These are phyloP conservation scores for Stagonosporopsis vannaccii DNA, from an alignment of 2,329 filamentous ascomycete genomes.

Conservation along the genomic window DNA sequence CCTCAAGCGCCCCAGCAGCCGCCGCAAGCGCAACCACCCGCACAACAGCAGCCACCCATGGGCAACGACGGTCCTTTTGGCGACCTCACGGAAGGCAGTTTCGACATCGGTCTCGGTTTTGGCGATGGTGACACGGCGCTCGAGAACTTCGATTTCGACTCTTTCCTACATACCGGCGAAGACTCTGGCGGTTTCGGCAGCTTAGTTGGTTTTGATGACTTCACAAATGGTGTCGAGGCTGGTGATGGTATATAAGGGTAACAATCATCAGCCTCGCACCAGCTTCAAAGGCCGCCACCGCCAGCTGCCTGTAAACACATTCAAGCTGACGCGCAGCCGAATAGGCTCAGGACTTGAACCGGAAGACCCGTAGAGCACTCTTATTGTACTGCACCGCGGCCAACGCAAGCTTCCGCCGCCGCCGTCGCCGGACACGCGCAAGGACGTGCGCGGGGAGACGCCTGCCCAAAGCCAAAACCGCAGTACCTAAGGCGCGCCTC, in stretches of 20 bases:
- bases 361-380: neutral
- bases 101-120: slow-evolving; percentile 52
- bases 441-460: too few species aligned
- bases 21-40: slow-evolving; percentile 42
- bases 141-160: slow-evolving; percentile 72
- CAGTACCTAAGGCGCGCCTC: neutral
- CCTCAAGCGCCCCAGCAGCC: slow-evolving; percentile 31
- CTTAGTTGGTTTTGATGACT: slow-evolving; percentile 43
- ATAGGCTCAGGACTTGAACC: too few species aligned
- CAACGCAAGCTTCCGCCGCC: neutral
- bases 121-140: slow-evolving; percentile 68
- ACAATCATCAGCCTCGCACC: neutral
- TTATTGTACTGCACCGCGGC: neutral
- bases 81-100: slow-evolving; percentile 49
- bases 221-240: slow-evolving; percentile 45
- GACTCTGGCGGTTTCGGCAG: slow-evolving; percentile 52
- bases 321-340: neutral
- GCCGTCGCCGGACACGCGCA: slow-evolving; percentile 6
- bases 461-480: neutral
- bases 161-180: slow-evolving; percentile 66
- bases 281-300: neutral
- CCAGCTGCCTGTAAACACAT: neutral
- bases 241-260: slow-evolving; percentile 27
- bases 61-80: slow-evolving; percentile 50
- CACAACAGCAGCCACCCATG: slow-evolving; percentile 47